A percentile compares a stretch with the other conserved stretches of the same genome.
Evolutionary conservation across 2,329 filamentous ascomycete genomes (phyloP).

Genomic region (Microsporum audouinii): DNA sequence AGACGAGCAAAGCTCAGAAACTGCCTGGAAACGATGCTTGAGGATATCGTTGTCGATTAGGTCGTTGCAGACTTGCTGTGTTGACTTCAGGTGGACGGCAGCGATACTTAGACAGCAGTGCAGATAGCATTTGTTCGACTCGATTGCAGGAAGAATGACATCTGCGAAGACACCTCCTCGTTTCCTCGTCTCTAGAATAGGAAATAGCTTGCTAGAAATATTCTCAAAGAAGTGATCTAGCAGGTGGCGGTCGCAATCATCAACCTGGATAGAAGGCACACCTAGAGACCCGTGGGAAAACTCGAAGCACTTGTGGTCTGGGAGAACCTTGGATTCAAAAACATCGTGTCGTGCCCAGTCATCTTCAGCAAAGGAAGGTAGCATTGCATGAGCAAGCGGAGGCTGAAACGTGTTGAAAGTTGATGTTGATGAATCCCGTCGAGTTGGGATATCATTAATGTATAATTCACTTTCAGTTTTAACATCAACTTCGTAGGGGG

Average conservation of each 20-base stretch:
- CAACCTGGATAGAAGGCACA: constrained; percentile 56
- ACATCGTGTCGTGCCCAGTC: constrained; percentile 63
- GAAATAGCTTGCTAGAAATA: constrained; percentile 81
- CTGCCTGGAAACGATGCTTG: constrained; percentile 73
- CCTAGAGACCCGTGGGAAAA: constrained; percentile 50
- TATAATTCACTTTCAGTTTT: constrained; percentile 92
- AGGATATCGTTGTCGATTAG: constrained; percentile 83
- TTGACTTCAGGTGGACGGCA: constrained; percentile 81
- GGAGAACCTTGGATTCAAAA: constrained; percentile 52
- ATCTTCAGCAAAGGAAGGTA: constrained; percentile 52
- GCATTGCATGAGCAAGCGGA: constrained; percentile 55
- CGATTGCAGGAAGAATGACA: constrained; percentile 74
- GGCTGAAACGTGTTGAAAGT: constrained; percentile 89
- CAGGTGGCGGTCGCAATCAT: constrained; percentile 69
- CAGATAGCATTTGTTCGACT: constrained; percentile 84
- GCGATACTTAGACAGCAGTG: constrained; percentile 93
- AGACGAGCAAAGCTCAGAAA: constrained; percentile 70
- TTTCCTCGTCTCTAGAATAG: constrained; percentile 80
- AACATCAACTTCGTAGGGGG: constrained; percentile 87
- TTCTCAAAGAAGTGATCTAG: constrained; percentile 84
- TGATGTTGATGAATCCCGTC: constrained; percentile 76
- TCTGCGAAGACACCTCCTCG: constrained; percentile 70
- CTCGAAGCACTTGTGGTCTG: constrained; percentile 73
- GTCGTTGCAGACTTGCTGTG: constrained; percentile 50
- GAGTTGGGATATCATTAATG: constrained; percentile 76